phyloP scores from a whole-genome alignment of 208 protist genomes.

The Lotmaria passim region DNA sequence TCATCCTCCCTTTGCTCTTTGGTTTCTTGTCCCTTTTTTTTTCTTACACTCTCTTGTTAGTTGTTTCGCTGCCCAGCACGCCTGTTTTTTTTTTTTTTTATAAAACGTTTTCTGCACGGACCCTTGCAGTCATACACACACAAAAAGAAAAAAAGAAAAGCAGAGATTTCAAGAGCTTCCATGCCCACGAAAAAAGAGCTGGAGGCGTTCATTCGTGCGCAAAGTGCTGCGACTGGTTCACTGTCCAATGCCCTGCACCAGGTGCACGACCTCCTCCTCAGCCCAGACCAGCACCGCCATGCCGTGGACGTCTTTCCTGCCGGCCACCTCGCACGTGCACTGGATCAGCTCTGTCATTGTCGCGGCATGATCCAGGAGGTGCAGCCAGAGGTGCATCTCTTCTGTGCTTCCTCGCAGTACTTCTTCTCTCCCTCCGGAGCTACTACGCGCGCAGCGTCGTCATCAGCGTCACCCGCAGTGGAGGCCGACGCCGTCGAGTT shows the following conservation, averaged over 20 bases:
- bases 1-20: neutral
- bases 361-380: slow-evolving; percentile 89
- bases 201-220: slow-evolving; percentile 41
- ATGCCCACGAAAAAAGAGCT: slow-evolving; percentile 38
- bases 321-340: slow-evolving; percentile 4
- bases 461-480: neutral
- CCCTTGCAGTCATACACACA: too few relatives aligned
- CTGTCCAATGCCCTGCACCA: slow-evolving; percentile 34
- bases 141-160: too few relatives aligned
- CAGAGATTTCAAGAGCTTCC: too few relatives aligned
- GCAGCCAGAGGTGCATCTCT: slow-evolving; percentile 56
- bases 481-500: slow-evolving; percentile 30
- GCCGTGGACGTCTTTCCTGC: slow-evolving; percentile 56
- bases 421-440: slow-evolving; percentile 37
- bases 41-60: slow-evolving; percentile 15
- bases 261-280: slow-evolving; percentile 30
- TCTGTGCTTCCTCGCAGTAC: slow-evolving; percentile 40
- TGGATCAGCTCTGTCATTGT: slow-evolving; percentile 56
- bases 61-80: neutral
- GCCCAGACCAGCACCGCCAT: neutral
- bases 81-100: too few relatives aligned
- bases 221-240: slow-evolving; percentile 32
- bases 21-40: slow-evolving; percentile 13
- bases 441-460: neutral
- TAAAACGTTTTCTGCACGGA: too few relatives aligned